phyloP scores from a whole-genome alignment of 371 early-diverging fungal genomes.

The Syncephalastrum racemosum region DNA sequence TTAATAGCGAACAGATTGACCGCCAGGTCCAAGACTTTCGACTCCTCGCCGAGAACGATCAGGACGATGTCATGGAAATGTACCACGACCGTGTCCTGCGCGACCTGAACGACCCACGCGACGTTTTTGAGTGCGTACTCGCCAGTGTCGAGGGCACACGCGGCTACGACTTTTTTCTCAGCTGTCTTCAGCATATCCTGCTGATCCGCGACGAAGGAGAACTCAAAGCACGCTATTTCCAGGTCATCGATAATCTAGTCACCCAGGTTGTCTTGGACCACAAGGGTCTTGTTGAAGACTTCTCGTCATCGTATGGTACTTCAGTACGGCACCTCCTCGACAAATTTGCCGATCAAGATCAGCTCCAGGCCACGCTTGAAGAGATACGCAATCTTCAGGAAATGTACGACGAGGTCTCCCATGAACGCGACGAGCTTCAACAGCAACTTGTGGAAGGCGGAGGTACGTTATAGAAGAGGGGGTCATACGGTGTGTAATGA shows the following conservation, averaged over 20 bases:
- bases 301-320: constrained; percentile 57
- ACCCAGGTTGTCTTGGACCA: constrained; percentile 84
- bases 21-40: constrained; percentile 76
- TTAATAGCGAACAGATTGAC: constrained; percentile 69
- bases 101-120: constrained; percentile 79
- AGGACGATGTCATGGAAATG: constrained; percentile 75
- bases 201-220: constrained; percentile 68
- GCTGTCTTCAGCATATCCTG: constrained; percentile 75
- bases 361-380: constrained; percentile 64
- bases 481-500: not conserved
- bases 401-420: constrained; percentile 41
- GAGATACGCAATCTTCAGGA: constrained; percentile 64
- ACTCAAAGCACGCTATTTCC: constrained; percentile 68
- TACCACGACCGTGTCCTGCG: constrained; percentile 74
- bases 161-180: constrained; percentile 77
- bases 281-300: constrained; percentile 71
- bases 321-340: constrained; percentile 76
- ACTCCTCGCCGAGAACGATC: constrained; percentile 73
- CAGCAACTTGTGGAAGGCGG: constrained; percentile 34
- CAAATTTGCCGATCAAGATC: constrained; percentile 83
- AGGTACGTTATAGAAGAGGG: constrained; percentile 15
- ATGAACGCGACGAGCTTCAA: constrained; percentile 54
- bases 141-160: constrained; percentile 73
- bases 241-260: constrained; percentile 78
- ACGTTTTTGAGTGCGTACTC: constrained; percentile 77